Base-by-base conservation (phyloP, 2,329 filamentous ascomycete species). In the Nothopassalora personata region DNA sequence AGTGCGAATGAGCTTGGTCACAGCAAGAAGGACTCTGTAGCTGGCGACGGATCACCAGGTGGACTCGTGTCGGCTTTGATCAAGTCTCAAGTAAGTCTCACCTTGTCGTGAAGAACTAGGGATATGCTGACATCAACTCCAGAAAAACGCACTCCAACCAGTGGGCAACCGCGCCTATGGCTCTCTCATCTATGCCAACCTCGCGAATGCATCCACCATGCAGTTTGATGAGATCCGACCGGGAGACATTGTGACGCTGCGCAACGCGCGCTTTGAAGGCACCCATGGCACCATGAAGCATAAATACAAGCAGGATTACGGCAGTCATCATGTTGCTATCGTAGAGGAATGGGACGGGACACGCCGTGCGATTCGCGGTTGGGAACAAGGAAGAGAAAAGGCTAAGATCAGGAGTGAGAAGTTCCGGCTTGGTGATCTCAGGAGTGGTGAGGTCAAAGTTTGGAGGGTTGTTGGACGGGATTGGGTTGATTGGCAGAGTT, bases 291-390 rank as follows among this genome's bases (percentile, higher is more conserved):
- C 91, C 4, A 92, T 99, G 89, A 92, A 97, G 72, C 88, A 90
- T 65, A 97, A 97, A 74, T 99, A 99, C 74, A 87, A 82, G 52
- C 79, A 85, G 54, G 94, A 99, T 67, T 90, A 97, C 1, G 70
- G 69, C 1, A 39, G 61, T 6, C 83, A 93, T 64, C 94, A 99
- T 70, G 93, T 97, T 0, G 94, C 84, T 1, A 79, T 99, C 2
- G 93, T 99, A 4, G 84, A 91, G 9, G 94, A 99, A 73, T 99
- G 94, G 94, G 94, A 99, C 73, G 94, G 94, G 3, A 96, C 91
- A 45, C 96, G 97, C 83, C 96, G 96, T 82, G 97, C 97, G 81
- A 88, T 99, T 28, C 80, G 92, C 30, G 92, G 88, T 1, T 97
- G 91, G 90, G 94, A 97, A 74, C 94, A 99, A 73, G 93, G 93